These are phyloP conservation scores for Fusarium anguioides DNA, from an alignment of 2,329 filamentous ascomycete genomes.

Conservation along the genomic window DNA sequence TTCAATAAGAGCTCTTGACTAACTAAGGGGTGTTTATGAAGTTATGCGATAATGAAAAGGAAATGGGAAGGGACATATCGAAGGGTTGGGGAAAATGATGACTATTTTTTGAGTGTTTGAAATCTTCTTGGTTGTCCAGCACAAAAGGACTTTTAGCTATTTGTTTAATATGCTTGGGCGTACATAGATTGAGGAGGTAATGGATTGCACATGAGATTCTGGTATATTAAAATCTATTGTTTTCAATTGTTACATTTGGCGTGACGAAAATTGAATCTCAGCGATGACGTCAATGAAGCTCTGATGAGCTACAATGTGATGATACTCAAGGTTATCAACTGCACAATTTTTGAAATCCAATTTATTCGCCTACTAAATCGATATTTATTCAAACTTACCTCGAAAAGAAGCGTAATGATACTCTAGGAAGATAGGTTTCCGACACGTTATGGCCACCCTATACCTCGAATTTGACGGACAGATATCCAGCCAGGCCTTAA, in stretches of 20 bases:
- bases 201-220: background rate
- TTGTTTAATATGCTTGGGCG: constrained; percentile 24
- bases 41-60: constrained; percentile 33
- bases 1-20: constrained; percentile 37
- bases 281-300: too few species aligned
- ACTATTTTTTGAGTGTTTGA: constrained; percentile 1
- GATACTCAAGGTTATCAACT: too few species aligned
- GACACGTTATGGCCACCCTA: too few species aligned
- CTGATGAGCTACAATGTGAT: too few species aligned
- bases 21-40: constrained; percentile 19
- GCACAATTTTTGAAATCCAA: too few species aligned
- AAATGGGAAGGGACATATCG: constrained; percentile 11
- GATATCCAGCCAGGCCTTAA: too few species aligned
- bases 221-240: background rate
- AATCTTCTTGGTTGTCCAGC: background rate
- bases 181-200: constrained; percentile 1
- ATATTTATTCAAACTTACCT: too few species aligned
- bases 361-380: too few species aligned
- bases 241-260: background rate
- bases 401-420: too few species aligned
- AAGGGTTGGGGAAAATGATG: constrained; percentile 12
- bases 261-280: too few species aligned
- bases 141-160: constrained; percentile 16
- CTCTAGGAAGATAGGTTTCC: too few species aligned
- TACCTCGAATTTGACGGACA: too few species aligned